A percentile compares a stretch with the other conserved stretches of the same genome.
phyloP scores from a whole-genome alignment of 2,329 filamentous ascomycete species.

The Tolypocladium nubicola region DNA sequence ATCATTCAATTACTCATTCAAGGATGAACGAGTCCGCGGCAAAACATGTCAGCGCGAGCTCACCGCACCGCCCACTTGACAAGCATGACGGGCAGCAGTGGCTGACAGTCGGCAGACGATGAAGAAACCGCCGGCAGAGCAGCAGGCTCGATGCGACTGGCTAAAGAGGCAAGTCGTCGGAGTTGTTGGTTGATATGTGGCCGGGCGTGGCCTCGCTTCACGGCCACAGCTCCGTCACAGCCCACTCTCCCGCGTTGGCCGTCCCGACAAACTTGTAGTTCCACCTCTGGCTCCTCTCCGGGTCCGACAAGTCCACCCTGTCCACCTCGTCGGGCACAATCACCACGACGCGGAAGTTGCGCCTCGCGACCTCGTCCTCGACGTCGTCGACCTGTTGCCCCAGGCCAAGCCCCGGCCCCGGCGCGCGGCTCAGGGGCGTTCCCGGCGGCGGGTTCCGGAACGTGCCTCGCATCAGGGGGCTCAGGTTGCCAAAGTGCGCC shows the following conservation, averaged over 20 bases:
- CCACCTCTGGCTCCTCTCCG: conserved; percentile 52
- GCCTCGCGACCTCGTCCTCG: conserved; percentile 57
- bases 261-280: conserved; percentile 49
- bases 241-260: conserved; percentile 45
- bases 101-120: too few relatives aligned
- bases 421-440: conserved; percentile 40
- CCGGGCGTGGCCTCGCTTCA: conserved; percentile 13
- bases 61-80: too few relatives aligned
- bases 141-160: too few relatives aligned
- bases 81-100: too few relatives aligned
- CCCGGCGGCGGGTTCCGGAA: conserved; percentile 67
- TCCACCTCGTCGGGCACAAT: conserved; percentile 73
- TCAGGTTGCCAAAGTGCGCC: conserved; percentile 82
- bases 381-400: conserved; percentile 61
- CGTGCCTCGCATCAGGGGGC: conserved; percentile 66
- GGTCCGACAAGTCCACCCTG: conserved; percentile 58
- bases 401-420: conserved; percentile 29
- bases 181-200: too few relatives aligned
- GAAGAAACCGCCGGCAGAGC: too few relatives aligned
- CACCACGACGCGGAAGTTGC: conserved; percentile 74
- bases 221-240: conserved; percentile 60
- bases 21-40: too few relatives aligned
- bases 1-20: too few relatives aligned
- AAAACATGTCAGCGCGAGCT: too few relatives aligned
- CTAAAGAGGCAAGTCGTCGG: too few relatives aligned